Evolutionary conservation across 169 alveolate species (phyloP).

Genomic region (Eimeria praecox): DNA sequence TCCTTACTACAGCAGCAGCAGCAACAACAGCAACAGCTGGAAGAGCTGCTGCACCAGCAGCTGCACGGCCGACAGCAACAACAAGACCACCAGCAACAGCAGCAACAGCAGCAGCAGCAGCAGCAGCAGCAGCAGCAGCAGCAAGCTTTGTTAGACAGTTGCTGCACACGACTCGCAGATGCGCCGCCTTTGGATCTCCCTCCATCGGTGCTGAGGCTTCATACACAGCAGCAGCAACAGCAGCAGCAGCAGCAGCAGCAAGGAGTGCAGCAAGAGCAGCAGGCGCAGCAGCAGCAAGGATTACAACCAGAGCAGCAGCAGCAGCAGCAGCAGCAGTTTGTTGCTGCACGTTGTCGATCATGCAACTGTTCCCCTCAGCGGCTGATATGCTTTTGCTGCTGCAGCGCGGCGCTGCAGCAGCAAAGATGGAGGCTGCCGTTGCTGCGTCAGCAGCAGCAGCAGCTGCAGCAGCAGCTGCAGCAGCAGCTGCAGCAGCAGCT

Average conservation of each 20-base stretch:
- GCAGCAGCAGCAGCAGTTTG: not conserved
- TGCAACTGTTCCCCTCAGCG: not conserved
- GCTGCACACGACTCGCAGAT: no score
- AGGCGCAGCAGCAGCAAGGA: not conserved
- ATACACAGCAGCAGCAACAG: no score
- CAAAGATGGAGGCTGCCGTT: not conserved
- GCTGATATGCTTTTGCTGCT: not conserved
- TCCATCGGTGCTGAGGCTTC: no score
- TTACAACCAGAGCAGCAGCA: not conserved
- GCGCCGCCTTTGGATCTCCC: no score
- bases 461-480: slow-evolving; percentile 28
- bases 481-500: not conserved
- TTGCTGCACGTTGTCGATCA: not conserved
- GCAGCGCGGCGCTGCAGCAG: slow-evolving; percentile 25
- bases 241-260: no score
- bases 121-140: slow-evolving; percentile 12
- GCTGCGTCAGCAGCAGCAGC: slow-evolving; percentile 8
- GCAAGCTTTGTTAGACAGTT: not conserved
- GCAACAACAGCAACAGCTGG: slow-evolving; percentile 16
- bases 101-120: slow-evolving; percentile 14
- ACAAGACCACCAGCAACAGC: no score
- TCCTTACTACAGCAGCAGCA: not conserved
- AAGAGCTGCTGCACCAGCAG: not conserved
- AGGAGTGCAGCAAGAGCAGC: not conserved
- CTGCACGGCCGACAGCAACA: no score